Evolutionary conservation across 2,329 filamentous ascomycete genomes (phyloP), one percentile per base, ranked within the genome.

Genomic region (Trichophyton equinum): DNA sequence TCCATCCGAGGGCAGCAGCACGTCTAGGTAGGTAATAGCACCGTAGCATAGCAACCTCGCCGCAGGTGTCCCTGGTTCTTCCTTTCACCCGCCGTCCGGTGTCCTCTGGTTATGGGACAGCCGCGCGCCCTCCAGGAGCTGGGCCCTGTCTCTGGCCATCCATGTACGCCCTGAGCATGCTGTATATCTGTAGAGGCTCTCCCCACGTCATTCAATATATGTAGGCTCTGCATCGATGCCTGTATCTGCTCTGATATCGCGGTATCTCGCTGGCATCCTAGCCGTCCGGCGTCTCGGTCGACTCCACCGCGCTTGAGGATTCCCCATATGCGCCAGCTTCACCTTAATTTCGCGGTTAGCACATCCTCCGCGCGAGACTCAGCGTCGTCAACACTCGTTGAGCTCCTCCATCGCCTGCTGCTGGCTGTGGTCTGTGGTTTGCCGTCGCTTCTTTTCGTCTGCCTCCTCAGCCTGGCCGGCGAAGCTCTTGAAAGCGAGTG

Each of bases 221-320:
- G 9, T 25, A 8, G 7, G 27, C 27, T 5, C 27, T 30, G 27
- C 7, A 30, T 30, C 27, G 6, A 47, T 11, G 18, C 20, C 5
- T 22, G 44, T 46, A 46, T 47, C 22, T 15, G 9, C 46, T 13
- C 11, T 51, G 22, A 9, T 25, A 22, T 27, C 20, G 4, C 25
- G 20, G 4, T 30, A n/a, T 33, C 15, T 36, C 20, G 27, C 33
- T 20, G 51, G 2, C 5, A 18, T n/a, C 40, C 40, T 44, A 11
- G 25, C 27, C 11, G 51, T 55, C 27, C 27, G 5, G 51, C 51
- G 18, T 55, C 51, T 36, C 51, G 51, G 27, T 55, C 8, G 30
- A 36, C 51, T 55, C 51, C 51, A 55, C 51, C 51, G 51, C 51
- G 49, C 49, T 53, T 53, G 49, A 51, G 46, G 46, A 55, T 55